Base-by-base conservation (phyloP, 2,329 filamentous ascomycete genomes). In the Alternaria infectoria region DNA sequence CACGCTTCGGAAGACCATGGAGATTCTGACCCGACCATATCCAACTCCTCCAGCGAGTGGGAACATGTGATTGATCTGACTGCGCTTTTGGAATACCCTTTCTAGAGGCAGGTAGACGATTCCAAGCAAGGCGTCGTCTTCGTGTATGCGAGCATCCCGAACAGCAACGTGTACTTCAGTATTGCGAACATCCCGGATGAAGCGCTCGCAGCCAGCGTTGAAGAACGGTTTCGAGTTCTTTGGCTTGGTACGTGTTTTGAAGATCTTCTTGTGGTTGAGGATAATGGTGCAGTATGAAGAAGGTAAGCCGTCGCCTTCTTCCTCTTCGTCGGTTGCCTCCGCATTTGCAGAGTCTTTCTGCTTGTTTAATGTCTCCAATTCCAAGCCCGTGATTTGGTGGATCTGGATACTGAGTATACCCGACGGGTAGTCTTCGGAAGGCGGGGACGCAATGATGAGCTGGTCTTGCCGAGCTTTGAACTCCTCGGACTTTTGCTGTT, bases 181-280 rank as follows among this genome's bases (percentile, higher is more conserved):
- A 12, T 85, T 87, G 15, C 82, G 83, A 86, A 90, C 92, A 74
- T 93, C 88, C 12, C 87, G 83, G 43, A 93, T 84, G 66, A 92
- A 92, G 6, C 89, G 86, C 75, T 93, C 91, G 2, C 88, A 91
- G 6, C 89, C 89, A 3, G 91, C 91, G 67, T 93, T 93, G 83
- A 91, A 93, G 77, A 93, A 93, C 0, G 91, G 91, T 70, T 92
- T 92, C 0, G 88, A 86, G 65, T 92, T 93, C 80, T 92, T 92
- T 1, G 91, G 91, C 78, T 93, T 93, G 0, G 91, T 92, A 15
- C 91, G 83, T 2, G 91, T 92, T 70, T 86, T 89, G 80, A 90
- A 93, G 12, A 86, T 80, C 61, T 87, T 92, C 67, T 86, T 86
- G 73, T 93, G 90, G 73, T 93, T 92, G 68, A 93, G 79, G 46